Conservation (phyloP, 257 asterid species). For the Vinca minor region DNA sequence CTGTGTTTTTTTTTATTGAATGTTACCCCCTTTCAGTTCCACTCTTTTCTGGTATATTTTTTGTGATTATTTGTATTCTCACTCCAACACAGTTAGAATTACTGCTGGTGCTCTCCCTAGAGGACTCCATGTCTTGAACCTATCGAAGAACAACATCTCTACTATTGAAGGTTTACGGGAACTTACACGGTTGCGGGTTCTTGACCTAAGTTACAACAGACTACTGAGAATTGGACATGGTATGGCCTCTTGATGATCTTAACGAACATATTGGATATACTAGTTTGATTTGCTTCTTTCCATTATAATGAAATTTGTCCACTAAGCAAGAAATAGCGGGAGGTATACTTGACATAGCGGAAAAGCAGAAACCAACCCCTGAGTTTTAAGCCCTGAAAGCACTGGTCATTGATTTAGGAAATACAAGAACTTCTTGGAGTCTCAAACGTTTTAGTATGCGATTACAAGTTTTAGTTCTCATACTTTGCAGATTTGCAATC, state of each 20-base stretch:
- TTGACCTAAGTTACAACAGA: constrained; percentile 91
- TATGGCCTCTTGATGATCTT: constrained; percentile 25
- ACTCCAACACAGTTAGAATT: constrained; percentile 46
- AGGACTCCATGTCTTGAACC: constrained; percentile 81
- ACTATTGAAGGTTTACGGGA: constrained; percentile 86
- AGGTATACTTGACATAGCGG: too few species aligned
- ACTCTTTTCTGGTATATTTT: background rate
- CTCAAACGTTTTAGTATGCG: background rate
- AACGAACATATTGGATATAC: background rate
- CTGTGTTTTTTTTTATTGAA: background rate
- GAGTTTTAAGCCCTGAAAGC: background rate
- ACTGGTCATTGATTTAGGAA: background rate
- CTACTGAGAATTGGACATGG: constrained; percentile 86
- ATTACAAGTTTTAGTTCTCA: background rate
- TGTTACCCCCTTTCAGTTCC: background rate
- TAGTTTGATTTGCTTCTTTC: background rate
- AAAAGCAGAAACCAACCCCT: too few species aligned
- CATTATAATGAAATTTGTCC: background rate
- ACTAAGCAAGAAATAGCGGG: background rate
- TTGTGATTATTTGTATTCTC: constrained; percentile 13
- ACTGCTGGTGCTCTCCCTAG: constrained; percentile 94
- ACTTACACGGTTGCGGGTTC: constrained; percentile 86
- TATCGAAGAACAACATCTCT: constrained; percentile 82
- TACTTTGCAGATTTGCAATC: background rate
- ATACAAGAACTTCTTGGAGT: background rate